Conservation (phyloP, 768 basidiomycete genomes). For the Pulveroboletus sp. region DNA sequence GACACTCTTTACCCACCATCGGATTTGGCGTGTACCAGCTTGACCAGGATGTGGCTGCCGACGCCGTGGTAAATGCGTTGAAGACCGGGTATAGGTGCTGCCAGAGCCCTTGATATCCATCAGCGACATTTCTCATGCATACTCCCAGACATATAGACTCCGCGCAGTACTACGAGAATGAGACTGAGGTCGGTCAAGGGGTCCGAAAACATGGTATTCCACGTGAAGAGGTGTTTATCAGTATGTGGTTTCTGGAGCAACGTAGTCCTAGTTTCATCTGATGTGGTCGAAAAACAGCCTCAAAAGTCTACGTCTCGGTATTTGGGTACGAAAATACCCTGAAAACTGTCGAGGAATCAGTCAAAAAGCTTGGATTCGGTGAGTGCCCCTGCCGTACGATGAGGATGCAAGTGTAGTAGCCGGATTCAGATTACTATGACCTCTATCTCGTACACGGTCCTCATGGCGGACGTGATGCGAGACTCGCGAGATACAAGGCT, state of each 20-base stretch:
- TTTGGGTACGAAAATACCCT: conserved; percentile 17
- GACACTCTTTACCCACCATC: conserved; percentile 24
- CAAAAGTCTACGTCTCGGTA: conserved; percentile 11
- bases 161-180: conserved; percentile 26
- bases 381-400: not conserved
- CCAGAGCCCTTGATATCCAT: not conserved
- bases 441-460: conserved; percentile 48
- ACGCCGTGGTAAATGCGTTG: conserved; percentile 20
- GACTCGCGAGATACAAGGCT: conserved; percentile 41
- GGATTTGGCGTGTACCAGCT: conserved; percentile 26
- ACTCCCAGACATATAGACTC: conserved; percentile 24
- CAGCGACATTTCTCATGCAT: not conserved
- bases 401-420: not conserved
- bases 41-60: conserved; percentile 7
- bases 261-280: not conserved
- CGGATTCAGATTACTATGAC: conserved; percentile 40
- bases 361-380: conserved; percentile 22
- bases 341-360: conserved; percentile 18
- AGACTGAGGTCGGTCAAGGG: conserved; percentile 25
- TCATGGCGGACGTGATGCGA: conserved; percentile 33
- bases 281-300: conserved; percentile 14
- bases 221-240: conserved; percentile 30
- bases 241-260: conserved; percentile 11
- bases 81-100: conserved; percentile 26
- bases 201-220: conserved; percentile 20